These are phyloP conservation scores for Leptographium lundbergii DNA, from an alignment of 2,329 filamentous ascomycete genomes.

Conservation along the genomic window DNA sequence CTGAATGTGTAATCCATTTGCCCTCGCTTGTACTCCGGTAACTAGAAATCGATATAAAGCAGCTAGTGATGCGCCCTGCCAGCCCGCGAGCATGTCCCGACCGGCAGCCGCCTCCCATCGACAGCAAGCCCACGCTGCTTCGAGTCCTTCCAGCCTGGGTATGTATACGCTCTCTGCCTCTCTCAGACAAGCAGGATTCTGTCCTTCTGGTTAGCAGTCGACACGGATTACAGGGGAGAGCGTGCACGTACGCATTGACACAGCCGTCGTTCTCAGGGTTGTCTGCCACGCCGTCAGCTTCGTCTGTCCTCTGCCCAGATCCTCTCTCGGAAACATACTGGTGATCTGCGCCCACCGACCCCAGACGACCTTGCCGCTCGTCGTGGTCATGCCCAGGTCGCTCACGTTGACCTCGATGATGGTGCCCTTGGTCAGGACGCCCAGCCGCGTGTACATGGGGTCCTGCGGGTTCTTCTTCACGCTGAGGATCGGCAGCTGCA, in stretches of 20 bases:
- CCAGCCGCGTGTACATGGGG: slow-evolving; percentile 83
- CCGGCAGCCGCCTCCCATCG: background rate
- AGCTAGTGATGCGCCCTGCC: background rate
- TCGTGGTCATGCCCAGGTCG: slow-evolving; percentile 82
- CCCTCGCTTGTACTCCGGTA: background rate
- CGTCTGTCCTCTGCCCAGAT: background rate
- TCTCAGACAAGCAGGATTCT: slow-evolving; percentile 6
- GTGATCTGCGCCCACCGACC: slow-evolving; percentile 67
- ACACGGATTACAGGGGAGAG: background rate
- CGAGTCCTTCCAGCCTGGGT: background rate
- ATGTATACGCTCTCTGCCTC: background rate
- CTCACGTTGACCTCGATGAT: slow-evolving; percentile 82
- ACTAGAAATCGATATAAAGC: background rate
- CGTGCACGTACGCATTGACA: slow-evolving; percentile 9
- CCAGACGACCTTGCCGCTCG: slow-evolving; percentile 88
- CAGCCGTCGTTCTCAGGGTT: slow-evolving; percentile 15
- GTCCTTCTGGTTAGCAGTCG: background rate
- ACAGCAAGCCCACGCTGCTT: background rate
- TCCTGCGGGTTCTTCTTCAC: slow-evolving; percentile 69
- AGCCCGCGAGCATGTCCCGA: background rate
- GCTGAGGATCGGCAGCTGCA: slow-evolving; percentile 68
- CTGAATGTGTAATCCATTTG: background rate
- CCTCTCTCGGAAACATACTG: slow-evolving; percentile 13
- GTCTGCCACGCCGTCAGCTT: slow-evolving; percentile 3
- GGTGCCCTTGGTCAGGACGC: slow-evolving; percentile 64